Base-by-base conservation (phyloP, 2,329 filamentous ascomycete species). In the Sporothrix brunneoviolacea region DNA sequence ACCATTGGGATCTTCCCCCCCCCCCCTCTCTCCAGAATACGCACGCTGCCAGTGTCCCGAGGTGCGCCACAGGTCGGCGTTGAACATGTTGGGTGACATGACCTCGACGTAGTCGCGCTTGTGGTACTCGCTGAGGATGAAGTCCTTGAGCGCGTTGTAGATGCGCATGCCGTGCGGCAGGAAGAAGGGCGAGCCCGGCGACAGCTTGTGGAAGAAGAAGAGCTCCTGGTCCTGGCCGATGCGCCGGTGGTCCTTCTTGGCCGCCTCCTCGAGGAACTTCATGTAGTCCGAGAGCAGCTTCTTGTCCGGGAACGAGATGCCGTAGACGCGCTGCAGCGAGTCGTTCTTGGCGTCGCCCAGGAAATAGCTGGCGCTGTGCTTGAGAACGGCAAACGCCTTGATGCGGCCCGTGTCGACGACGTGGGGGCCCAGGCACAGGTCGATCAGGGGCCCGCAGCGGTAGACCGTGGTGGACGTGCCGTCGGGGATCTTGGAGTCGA, bases 251-350 rank as follows among this genome's bases (percentile, higher is more conserved):
- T 97, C 93, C 57, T 93, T 85, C 76, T 95, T 95, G 55, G 93
- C 91, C n/a, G 93, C 93, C 71, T 98, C 93, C 62, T 95, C 91
- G 27, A 98, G 78, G 71, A 95, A 94, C 64, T 91, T 90, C 71
- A 95, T 84, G 73, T 97, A 90, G 62, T 94, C 90, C 41, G 87
- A 83, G 72, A 98, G 88, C 62, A 83, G 80, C 72, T 95, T 95
- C 80, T 98, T 97, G 70, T 95, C 90, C 4, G 91, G 91, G 68
- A 82, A 98, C 6, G 90, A 94, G 52, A 98, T 86, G 69, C 93
- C 93, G 62, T 96, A 95, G 61, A 98, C 94, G 63, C 93, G 85
- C 71, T 98, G 93, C 40, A 98, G 78, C 24, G 91, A 94, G 69
- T 97, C 91, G 66, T 97, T 96, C 64, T 85, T 82, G 63, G 90